Percentiles rank a stretch among this genome's conserved stretches.
phyloP scores from a whole-genome alignment of 1,284 basidiomycete genomes.

The Irpex rosettiformis region DNA sequence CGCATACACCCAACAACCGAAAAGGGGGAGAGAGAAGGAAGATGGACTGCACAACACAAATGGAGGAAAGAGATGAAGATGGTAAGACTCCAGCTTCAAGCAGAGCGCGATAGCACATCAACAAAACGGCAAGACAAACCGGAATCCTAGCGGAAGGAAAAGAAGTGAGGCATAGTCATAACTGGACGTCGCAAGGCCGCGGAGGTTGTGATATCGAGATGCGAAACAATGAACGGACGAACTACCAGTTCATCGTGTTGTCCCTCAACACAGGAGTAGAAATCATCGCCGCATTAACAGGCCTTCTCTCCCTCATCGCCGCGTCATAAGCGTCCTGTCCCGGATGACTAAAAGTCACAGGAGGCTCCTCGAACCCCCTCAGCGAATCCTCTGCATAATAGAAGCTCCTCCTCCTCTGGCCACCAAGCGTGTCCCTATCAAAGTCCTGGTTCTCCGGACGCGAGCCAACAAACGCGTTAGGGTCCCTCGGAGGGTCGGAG shows the following conservation, averaged over 20 bases:
- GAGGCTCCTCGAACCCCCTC: slow-evolving; percentile 39
- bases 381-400: slow-evolving; percentile 82
- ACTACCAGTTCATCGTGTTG: slow-evolving; percentile 31
- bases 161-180: neutral
- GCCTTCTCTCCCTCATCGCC: slow-evolving; percentile 28
- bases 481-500: slow-evolving; percentile 40
- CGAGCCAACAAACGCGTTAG: slow-evolving; percentile 35
- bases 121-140: neutral
- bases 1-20: slow-evolving; percentile 1
- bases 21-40: neutral
- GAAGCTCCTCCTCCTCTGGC: slow-evolving; percentile 68
- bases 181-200: too few relatives aligned
- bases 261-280: slow-evolving; percentile 29
- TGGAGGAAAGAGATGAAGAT: neutral
- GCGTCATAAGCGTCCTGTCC: slow-evolving; percentile 8
- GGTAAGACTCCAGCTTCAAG: neutral
- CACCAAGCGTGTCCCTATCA: slow-evolving; percentile 70
- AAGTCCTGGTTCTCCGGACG: slow-evolving; percentile 65
- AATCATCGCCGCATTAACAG: slow-evolving; percentile 24
- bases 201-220: too few relatives aligned
- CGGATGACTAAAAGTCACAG: slow-evolving; percentile 17
- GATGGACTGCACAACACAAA: neutral
- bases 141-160: neutral
- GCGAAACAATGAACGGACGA: too few relatives aligned
- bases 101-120: neutral